A percentile compares a stretch with the other conserved stretches of the same genome.
These are phyloP conservation scores for Cadophora gregata DNA, from an alignment of 2,329 filamentous ascomycete genomes.

Conservation along the genomic window DNA sequence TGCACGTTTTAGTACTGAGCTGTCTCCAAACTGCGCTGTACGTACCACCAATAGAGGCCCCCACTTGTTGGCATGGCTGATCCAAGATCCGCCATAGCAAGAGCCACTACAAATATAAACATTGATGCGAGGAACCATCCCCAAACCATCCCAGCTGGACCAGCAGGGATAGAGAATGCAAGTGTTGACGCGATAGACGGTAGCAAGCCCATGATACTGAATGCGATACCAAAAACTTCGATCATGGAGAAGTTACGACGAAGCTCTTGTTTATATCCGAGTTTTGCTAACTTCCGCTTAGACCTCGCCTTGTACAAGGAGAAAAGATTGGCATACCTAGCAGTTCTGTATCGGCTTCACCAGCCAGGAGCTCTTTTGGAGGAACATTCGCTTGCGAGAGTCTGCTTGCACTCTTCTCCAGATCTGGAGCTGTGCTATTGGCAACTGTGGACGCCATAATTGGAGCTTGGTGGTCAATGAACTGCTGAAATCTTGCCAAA, in stretches of 20 bases:
- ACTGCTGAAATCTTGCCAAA: background rate
- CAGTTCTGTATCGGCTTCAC: constrained; percentile 44
- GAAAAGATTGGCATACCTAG: constrained; percentile 36
- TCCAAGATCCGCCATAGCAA: constrained; percentile 62
- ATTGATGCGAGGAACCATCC: constrained; percentile 63
- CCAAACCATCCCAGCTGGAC: constrained; percentile 67
- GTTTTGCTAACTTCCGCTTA: constrained; percentile 30
- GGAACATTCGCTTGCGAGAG: constrained; percentile 29
- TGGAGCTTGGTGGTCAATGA: background rate
- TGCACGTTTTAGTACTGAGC: constrained; percentile 43
- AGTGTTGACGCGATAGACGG: constrained; percentile 66
- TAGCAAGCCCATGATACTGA: constrained; percentile 65
- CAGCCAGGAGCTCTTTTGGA: constrained; percentile 35
- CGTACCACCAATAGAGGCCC: constrained; percentile 57
- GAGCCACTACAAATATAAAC: constrained; percentile 63
- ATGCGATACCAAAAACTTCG: constrained; percentile 66
- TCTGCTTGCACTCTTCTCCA: constrained; percentile 37
- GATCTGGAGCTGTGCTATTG: constrained; percentile 23
- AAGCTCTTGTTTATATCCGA: constrained; percentile 61
- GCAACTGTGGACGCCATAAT: constrained; percentile 22
- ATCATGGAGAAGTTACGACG: constrained; percentile 65
- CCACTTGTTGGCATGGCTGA: constrained; percentile 64
- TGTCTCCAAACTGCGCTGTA: background rate
- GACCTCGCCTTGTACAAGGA: background rate
- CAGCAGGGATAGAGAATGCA: constrained; percentile 62